A percentile compares a stretch with the other conserved stretches of the same genome.
phyloP scores from a whole-genome alignment of 306 rosid genomes.

The Vigna hirtella region DNA sequence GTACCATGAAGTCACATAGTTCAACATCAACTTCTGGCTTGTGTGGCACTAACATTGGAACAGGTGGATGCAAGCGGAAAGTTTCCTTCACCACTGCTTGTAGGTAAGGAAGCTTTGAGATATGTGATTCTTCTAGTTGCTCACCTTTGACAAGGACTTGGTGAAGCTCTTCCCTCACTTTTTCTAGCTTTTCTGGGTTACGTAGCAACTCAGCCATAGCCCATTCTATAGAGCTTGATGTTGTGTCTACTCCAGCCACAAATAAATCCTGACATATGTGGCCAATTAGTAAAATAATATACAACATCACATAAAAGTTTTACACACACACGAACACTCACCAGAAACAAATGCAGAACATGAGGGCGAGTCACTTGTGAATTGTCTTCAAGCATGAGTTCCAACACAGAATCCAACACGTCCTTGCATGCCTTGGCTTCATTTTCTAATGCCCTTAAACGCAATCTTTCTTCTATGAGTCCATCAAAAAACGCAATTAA shows the following conservation, averaged over 20 bases:
- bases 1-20: too few relatives aligned
- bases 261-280: constrained; percentile 39
- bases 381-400: constrained; percentile 21
- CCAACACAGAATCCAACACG: constrained; percentile 21
- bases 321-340: constrained; percentile 1
- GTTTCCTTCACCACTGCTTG: constrained; percentile 36
- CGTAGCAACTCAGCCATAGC: constrained; percentile 42
- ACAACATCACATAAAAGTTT: not conserved
- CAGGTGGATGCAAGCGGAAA: constrained; percentile 44
- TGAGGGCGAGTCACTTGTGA: constrained; percentile 18
- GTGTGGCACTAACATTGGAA: constrained; percentile 43
- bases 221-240: constrained; percentile 38
- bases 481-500: constrained; percentile 13
- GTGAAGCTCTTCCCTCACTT: constrained; percentile 23
- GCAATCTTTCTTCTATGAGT: constrained; percentile 31
- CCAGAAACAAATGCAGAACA: constrained; percentile 20
- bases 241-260: constrained; percentile 47
- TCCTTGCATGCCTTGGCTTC: constrained; percentile 15
- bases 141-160: not conserved
- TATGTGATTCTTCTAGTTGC: constrained; percentile 23
- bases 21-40: not conserved
- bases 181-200: constrained; percentile 27
- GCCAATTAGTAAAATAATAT: not conserved
- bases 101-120: not conserved
- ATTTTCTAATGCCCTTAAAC: not conserved